Percentiles rank a stretch among this genome's conserved stretches.
These are phyloP conservation scores for Solanum chiquidenum DNA, from an alignment of 257 asterid species.

Conservation along the genomic window DNA sequence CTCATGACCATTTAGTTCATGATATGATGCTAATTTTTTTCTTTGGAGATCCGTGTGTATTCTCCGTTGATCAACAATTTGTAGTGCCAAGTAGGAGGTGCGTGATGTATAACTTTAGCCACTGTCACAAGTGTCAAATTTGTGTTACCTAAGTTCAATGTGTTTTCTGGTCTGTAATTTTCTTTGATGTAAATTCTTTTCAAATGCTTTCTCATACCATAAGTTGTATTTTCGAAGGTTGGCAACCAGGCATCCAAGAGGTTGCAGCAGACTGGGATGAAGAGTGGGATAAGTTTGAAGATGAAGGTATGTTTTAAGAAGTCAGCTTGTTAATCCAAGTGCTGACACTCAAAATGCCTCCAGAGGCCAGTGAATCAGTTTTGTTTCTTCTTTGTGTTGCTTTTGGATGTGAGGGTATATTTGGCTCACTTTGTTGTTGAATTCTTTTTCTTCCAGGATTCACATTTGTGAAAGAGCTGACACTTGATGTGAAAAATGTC, in stretches of 20 bases:
- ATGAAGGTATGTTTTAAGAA: constrained; percentile 53
- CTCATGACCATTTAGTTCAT: neutral
- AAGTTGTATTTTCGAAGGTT: constrained; percentile 37
- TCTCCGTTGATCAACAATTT: neutral
- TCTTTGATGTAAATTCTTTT: neutral
- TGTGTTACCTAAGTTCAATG: neutral
- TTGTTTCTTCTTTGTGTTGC: neutral
- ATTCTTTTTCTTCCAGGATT: constrained; percentile 39
- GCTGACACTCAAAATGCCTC: neutral
- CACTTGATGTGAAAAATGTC: constrained; percentile 80
- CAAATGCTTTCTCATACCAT: neutral
- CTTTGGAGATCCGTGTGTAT: neutral
- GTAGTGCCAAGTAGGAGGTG: neutral
- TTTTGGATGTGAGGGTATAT: neutral
- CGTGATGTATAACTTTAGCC: neutral
- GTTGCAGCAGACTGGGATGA: constrained; percentile 98
- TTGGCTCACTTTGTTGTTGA: constrained; percentile 2
- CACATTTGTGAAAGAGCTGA: constrained; percentile 71
- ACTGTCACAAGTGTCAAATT: neutral
- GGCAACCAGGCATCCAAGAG: constrained; percentile 92
- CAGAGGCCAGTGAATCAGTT: neutral
- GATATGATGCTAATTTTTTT: neutral
- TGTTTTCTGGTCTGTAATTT: neutral
- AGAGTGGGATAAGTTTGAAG: constrained; percentile 93
- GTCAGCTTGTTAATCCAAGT: neutral